Conservation (phyloP, 2,329 filamentous ascomycete species). For the Anisogramma anomala region DNA sequence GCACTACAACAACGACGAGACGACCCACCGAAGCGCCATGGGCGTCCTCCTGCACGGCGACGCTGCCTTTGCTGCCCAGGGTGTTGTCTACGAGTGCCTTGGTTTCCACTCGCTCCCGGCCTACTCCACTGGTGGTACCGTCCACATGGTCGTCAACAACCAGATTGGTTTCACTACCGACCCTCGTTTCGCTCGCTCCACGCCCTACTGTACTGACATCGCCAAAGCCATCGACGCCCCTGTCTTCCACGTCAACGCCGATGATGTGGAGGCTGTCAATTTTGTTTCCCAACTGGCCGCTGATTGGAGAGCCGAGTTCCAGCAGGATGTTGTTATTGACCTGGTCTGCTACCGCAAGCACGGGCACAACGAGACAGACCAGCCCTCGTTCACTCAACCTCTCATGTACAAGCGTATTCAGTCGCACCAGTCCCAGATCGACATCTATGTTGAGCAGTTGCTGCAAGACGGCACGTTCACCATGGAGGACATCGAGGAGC, state of each 20-base stretch:
- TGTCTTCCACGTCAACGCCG: conserved; percentile 97
- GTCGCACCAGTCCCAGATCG: conserved; percentile 70
- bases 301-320: conserved; percentile 97
- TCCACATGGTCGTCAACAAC: conserved; percentile 98
- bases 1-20: conserved; percentile 97
- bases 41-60: conserved; percentile 93
- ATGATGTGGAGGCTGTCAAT: conserved; percentile 97
- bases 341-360: conserved; percentile 98
- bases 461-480: conserved; percentile 89
- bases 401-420: conserved; percentile 98
- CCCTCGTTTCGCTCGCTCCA: conserved; percentile 91
- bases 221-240: conserved; percentile 97
- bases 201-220: conserved; percentile 97
- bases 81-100: conserved; percentile 96
- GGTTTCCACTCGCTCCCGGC: conserved; percentile 92
- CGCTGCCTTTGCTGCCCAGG: conserved; percentile 91
- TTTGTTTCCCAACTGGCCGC: conserved; percentile 94
- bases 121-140: conserved; percentile 94
- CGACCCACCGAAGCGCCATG: conserved; percentile 81
- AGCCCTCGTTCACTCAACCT: conserved; percentile 98
- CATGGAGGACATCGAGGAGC: conserved; percentile 94
- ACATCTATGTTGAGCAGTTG: conserved; percentile 86
- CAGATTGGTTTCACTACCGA: conserved; percentile 99
- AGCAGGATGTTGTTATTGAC: conserved; percentile 95
- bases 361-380: conserved; percentile 98